Percentiles rank a stretch among this genome's conserved stretches.
Conservation (phyloP, 1,284 basidiomycete species). For the Termitomyces sp. region DNA sequence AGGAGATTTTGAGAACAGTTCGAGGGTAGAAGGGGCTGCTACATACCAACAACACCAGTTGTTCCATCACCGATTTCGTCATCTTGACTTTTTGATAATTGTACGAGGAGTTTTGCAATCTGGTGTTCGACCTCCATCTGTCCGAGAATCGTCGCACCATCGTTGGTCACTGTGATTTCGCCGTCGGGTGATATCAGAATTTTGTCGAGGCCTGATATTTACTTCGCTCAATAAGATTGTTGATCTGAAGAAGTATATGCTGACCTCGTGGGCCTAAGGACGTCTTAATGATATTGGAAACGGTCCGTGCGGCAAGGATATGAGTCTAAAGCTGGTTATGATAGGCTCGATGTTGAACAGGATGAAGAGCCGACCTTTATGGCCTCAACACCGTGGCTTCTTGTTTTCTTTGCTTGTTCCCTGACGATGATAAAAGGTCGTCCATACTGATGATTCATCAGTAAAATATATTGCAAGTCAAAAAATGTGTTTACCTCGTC, state of each 20-base stretch:
- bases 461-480: neutral
- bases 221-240: slow-evolving; percentile 13
- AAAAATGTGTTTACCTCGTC: slow-evolving; percentile 66
- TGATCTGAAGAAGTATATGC: slow-evolving; percentile 15
- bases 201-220: slow-evolving; percentile 84
- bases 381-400: slow-evolving; percentile 91
- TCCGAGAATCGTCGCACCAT: slow-evolving; percentile 92
- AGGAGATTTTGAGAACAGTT: slow-evolving; percentile 10
- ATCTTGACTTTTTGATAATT: slow-evolving; percentile 96
- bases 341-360: slow-evolving; percentile 12
- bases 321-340: slow-evolving; percentile 59
- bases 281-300: slow-evolving; percentile 93
- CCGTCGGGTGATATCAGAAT: slow-evolving; percentile 98
- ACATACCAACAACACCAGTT: slow-evolving; percentile 95
- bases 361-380: slow-evolving; percentile 75
- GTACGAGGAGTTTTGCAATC: slow-evolving; percentile 96
- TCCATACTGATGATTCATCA: slow-evolving; percentile 63
- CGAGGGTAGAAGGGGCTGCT: neutral
- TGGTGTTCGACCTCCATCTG: slow-evolving; percentile 99
- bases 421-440: slow-evolving; percentile 96
- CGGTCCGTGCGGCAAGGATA: slow-evolving; percentile 90
- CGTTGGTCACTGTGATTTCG: slow-evolving; percentile 98
- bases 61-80: slow-evolving; percentile 99
- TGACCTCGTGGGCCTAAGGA: slow-evolving; percentile 90
- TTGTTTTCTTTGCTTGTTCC: slow-evolving; percentile 93